Evolutionary conservation across 2,329 filamentous ascomycete genomes (phyloP).

Genomic region (Penicillium palitans): DNA sequence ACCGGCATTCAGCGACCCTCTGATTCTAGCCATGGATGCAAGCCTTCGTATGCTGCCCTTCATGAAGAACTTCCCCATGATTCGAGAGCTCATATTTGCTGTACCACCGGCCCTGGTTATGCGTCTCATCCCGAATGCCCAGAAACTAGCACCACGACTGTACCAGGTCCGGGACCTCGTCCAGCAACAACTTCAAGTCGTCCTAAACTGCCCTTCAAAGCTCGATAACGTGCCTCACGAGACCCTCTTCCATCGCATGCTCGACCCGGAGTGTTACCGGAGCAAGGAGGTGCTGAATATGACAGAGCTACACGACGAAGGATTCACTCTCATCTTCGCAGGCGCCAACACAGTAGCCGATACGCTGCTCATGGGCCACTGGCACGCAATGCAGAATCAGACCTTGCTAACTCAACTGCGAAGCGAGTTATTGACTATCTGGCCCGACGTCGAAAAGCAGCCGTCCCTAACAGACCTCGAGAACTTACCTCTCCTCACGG

Average conservation of each 20-base stretch:
- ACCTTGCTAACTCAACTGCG: neutral
- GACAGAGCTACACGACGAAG: conserved; percentile 12
- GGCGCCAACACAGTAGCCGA: conserved; percentile 14
- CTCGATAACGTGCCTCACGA: neutral
- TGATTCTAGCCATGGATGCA: conserved; percentile 1
- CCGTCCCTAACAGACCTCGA: neutral
- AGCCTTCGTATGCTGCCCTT: neutral
- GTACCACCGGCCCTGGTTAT: neutral
- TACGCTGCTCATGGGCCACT: conserved; percentile 12
- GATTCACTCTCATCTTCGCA: conserved; percentile 15
- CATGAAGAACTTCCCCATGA: neutral
- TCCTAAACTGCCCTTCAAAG: neutral
- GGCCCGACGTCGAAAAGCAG: neutral
- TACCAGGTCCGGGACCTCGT: conserved; percentile 1
- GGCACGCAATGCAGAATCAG: conserved; percentile 5
- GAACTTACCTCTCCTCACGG: neutral
- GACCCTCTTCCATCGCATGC: conserved; percentile 2
- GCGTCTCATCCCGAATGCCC: neutral
- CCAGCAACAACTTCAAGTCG: neutral
- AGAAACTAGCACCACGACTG: neutral
- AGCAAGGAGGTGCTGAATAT: conserved; percentile 5
- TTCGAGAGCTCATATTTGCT: neutral
- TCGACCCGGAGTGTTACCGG: neutral
- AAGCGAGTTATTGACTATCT: neutral
- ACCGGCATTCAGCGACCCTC: conserved; percentile 9